Base-by-base conservation (phyloP, 495 filamentous ascomycete genomes). In the Annulohypoxylon nitens region DNA sequence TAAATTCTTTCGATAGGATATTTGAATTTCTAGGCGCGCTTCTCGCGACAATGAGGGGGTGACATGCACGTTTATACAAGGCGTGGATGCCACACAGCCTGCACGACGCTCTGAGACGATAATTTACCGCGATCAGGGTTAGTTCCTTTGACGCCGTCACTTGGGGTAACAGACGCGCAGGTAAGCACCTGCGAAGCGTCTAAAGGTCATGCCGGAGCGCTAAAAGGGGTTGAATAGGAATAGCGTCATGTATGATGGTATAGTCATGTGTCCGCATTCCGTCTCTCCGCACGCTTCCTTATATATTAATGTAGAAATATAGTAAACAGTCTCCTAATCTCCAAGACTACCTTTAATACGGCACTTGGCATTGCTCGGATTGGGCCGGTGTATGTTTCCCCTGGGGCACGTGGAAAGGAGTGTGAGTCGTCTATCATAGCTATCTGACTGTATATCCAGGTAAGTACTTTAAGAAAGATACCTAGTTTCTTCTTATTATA, bases 1-100 rank as follows among this genome's bases (percentile, higher is more conserved):
- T 30, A 16, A 3, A 43, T 64, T 47, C 25, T 36, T 69, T 69
- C 54, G 33, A 53, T 10, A 57, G 43, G 60, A 11, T 16, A 67
- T 55, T 58, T 25, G 54, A 54, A 62, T 33, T 2, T 4, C 18
- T 3, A 73, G 47, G 10, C 65, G 66, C 71, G 66, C 61, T 64
- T 69, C 34, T 50, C 20, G 37, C 55, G 45, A 43, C 26, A 50
- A 65, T 36, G 55, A 51, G 39, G 26, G 36, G 16, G 3, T 50
- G 14, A 37, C 45, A 58, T 14, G n/a, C 20, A 60, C 54, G 20
- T 34, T 34, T 20, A 34, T 25, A 14, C 57, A 11, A 65, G 20
- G 66, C 26, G 26, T 6, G 36, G n/a, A 43, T 20, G 9, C 9
- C 43, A 67, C 39, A 63, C 7, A 59, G 25, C 4, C 14, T 11